Evolutionary conservation across 306 rosid species (phyloP).

Genomic region (Glycine soja): DNA sequence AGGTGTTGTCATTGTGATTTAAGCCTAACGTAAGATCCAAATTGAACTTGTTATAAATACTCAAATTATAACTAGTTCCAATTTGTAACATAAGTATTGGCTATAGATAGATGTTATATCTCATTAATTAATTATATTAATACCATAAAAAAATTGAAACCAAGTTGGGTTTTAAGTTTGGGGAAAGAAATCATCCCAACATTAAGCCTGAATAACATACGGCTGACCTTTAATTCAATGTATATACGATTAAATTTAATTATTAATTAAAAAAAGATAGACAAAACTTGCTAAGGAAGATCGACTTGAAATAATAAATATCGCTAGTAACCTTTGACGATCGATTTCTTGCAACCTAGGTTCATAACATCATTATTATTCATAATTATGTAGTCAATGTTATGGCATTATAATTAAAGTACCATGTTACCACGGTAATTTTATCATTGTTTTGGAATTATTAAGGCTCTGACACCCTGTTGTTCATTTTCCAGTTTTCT

Average conservation of each 20-base stretch:
- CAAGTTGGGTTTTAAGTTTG: background rate
- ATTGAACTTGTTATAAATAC: too few relatives aligned
- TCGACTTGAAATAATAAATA: conserved; percentile 17
- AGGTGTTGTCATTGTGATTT: too few relatives aligned
- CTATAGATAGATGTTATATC: background rate
- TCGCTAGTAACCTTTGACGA: background rate
- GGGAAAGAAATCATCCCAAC: background rate
- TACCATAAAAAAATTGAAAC: too few relatives aligned
- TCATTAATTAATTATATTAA: too few relatives aligned
- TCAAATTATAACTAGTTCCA: too few relatives aligned
- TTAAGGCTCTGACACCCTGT: conserved; percentile 51
- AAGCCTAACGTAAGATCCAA: too few relatives aligned
- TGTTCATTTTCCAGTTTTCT: conserved; percentile 38
- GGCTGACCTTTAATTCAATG: background rate
- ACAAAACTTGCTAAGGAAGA: background rate
- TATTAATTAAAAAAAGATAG: background rate
- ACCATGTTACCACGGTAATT: conserved; percentile 40
- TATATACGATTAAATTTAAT: background rate
- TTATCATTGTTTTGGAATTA: conserved; percentile 42
- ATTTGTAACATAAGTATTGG: background rate
- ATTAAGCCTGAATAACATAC: background rate
- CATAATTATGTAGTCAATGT: conserved; percentile 28
- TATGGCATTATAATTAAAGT: background rate
- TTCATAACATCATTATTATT: conserved; percentile 39
- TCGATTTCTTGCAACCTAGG: conserved; percentile 29